Base-by-base conservation (phyloP, 768 basidiomycete species). In the Hydnum rufescens region DNA sequence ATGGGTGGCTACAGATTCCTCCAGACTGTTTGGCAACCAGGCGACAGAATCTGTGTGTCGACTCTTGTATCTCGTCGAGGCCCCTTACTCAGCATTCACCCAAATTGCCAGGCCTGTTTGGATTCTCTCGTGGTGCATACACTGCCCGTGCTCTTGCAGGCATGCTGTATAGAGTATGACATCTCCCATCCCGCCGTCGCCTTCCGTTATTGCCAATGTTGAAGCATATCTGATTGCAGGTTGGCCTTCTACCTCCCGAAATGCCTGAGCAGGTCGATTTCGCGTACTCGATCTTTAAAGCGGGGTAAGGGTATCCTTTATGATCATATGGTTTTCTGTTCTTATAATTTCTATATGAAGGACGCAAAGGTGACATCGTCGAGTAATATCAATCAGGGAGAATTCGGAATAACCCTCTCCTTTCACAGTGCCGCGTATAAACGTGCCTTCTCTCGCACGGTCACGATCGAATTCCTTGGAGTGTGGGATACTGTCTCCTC, bases 121-220 rank as follows among this genome's bases (percentile, higher is more conserved):
- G 66, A 6, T 67, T 67, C 56, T 65, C 64, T 4, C 52, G 65
- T 22, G 64, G 64, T n/a, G 58, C 60, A 28, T 62, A 60, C 55
- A 59, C 62, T 4, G 61, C 62, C 4, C 52, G 64, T 18, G 61
- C 59, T 25, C 58, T 61, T 47, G 63, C 62, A 0, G 64, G 61
- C 29, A 63, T 64, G 62, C 51, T 62, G 0, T 55, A 62, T 50
- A 57, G 60, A 47, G 58, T 60, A 5, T 1, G 53, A 39, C 22
- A 39, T 39, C 30, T 44, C 29, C 4, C 32, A 32, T 18, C 22
- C 36, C 13, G 36, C 22, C 13, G 36, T 39, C 13, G 1, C 13
- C 13, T 13, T 13, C 13, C 36, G 36, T 39, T 2, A 22, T 18
- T 18, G n/a, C 51, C 16, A 26, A 5, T 13, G 18, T 32, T 6